Evolutionary conservation across 768 basidiomycete genomes (phyloP), one percentile per base, ranked within the genome.

Genomic region (Cantharellus cinnabarinus): DNA sequence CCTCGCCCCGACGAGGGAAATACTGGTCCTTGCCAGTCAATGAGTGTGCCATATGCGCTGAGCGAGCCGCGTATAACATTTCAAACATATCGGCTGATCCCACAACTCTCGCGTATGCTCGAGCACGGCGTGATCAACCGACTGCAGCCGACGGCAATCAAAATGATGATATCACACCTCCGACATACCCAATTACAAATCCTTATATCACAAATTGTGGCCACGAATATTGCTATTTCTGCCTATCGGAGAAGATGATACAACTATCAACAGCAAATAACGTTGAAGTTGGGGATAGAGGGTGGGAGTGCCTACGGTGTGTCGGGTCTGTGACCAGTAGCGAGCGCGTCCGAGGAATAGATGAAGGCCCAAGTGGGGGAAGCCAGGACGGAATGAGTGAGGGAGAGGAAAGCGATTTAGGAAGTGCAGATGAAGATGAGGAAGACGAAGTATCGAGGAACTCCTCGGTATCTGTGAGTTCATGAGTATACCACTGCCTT

Each of bases 161-260:
- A 10, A 7, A 54, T 7, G 7, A 48, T 14, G 44, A 48, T 2
- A 69, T 70, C 34, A 75, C 74, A 77, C 56, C 60, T 34, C 77
- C 80, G 3, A 64, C 75, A 40, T 73, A 80, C 65, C 84, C 88
- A 2, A 79, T 94, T 62, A 76, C 83, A 65, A 83, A 80, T 50
- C 83, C 93, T 0, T 97, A 94, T 67, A 71, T 83, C 56, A 81
- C 89, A 41, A 81, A 82, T 39, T 91, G 87, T 62, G 83, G 80
- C 4, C 89, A 95, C 67, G 68, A 78, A 10, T 99, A 93, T 71
- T 98, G 95, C 70, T 99, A 97, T 69, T 82, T 84, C 64, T 99
- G 95, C 70, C 75, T 98, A 48, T 78, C 88, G 10, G 85, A 87
- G 66, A 80, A 81, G 62, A 78, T 97, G 73, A 76, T 88, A 65